Evolutionary conservation across 768 basidiomycete species (phyloP).

Genomic region (Pleurotus salmoneostramineus): DNA sequence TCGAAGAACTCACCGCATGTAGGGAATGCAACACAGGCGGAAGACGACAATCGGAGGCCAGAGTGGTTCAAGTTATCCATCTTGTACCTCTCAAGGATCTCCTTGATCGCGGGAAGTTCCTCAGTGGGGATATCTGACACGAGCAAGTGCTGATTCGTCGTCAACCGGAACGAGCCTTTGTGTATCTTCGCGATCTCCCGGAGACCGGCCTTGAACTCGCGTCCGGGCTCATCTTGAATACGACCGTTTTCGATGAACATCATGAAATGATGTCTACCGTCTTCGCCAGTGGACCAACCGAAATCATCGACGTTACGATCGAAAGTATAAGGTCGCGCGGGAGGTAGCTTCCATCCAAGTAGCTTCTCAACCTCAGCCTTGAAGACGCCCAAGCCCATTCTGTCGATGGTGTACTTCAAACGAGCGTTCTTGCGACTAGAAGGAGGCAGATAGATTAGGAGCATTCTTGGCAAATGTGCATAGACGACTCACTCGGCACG

Average conservation of each 20-base stretch:
- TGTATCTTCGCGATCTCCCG: constrained; percentile 91
- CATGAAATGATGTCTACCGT: constrained; percentile 89
- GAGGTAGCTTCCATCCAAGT: constrained; percentile 72
- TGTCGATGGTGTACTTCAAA: constrained; percentile 95
- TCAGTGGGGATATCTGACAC: constrained; percentile 76
- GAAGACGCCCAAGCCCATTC: constrained; percentile 87
- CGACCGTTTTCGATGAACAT: constrained; percentile 98
- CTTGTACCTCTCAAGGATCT: constrained; percentile 77
- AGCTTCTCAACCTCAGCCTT: constrained; percentile 87
- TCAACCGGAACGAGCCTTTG: constrained; percentile 91
- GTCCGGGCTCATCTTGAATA: constrained; percentile 88
- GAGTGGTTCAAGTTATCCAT: constrained; percentile 82
- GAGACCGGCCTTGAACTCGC: constrained; percentile 89
- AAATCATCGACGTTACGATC: constrained; percentile 90
- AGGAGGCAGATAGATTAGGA: constrained; percentile 7
- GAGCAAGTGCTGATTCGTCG: constrained; percentile 92
- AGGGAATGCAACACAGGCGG: constrained; percentile 97
- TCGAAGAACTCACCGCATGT: constrained; percentile 66
- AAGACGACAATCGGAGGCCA: constrained; percentile 81
- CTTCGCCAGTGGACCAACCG: constrained; percentile 86
- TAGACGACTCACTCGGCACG: constrained; percentile 71
- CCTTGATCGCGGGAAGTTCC: constrained; percentile 76
- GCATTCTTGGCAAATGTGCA: background rate
- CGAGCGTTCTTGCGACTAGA: constrained; percentile 78
- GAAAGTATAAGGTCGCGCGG: constrained; percentile 76